Conservation (phyloP, 148 eudicot genomes). For the Silene latifolia region DNA sequence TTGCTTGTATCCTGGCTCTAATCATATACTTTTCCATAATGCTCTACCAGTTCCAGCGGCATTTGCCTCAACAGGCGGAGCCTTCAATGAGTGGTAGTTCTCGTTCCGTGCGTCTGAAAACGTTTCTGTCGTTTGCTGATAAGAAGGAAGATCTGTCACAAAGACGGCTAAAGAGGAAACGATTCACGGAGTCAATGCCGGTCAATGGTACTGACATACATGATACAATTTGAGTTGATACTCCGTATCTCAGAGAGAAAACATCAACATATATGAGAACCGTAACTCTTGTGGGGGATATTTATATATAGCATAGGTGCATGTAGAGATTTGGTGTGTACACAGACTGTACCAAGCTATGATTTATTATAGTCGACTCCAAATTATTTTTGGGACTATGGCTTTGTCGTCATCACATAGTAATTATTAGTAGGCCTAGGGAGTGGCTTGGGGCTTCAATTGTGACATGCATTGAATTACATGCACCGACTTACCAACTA, state of each 20-base stretch:
- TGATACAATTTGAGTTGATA: conserved; percentile 17
- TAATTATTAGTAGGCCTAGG: background rate
- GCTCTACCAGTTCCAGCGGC: conserved; percentile 24
- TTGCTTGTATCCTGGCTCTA: conserved; percentile 26
- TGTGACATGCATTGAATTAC: background rate
- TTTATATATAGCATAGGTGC: background rate
- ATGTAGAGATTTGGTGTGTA: conserved; percentile 16
- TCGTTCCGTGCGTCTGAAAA: conserved; percentile 23
- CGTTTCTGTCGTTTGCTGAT: conserved; percentile 36
- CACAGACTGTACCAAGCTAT: background rate
- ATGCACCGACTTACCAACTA: background rate
- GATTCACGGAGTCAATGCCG: conserved; percentile 17
- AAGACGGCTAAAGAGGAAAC: conserved; percentile 37
- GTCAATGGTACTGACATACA: conserved; percentile 7
- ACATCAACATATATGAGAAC: background rate
- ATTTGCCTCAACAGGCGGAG: conserved; percentile 25
- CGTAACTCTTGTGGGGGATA: background rate
- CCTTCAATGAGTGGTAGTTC: conserved; percentile 29
- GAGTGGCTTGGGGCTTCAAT: background rate
- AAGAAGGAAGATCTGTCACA: conserved; percentile 36
- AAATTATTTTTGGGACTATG: background rate
- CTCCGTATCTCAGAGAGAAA: conserved; percentile 5
- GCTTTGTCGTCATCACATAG: background rate
- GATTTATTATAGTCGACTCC: background rate
- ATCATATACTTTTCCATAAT: conserved; percentile 29